Percentiles rank a stretch among this genome's conserved stretches.
Evolutionary conservation across 208 protist genomes (phyloP).

Genomic region (Angomonas deanei): DNA sequence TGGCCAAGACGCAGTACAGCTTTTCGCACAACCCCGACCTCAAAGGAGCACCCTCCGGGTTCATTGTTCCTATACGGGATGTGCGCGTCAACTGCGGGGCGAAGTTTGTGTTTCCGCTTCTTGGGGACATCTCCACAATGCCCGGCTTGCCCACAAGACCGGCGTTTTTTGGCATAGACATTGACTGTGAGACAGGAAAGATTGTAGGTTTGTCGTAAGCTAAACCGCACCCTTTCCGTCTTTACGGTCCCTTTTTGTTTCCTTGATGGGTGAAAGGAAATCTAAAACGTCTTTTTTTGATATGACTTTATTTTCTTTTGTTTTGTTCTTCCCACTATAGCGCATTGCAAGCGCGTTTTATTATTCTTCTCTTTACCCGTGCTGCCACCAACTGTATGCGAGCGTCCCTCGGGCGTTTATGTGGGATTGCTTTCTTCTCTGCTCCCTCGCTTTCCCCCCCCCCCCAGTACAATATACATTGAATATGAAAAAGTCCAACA

Average conservation of each 20-base stretch:
- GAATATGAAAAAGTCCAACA: no score
- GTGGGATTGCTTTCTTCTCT: no score
- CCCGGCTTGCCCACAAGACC: constrained; percentile 94
- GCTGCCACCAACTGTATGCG: no score
- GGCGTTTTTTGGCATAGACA: constrained; percentile 95
- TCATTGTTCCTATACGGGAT: constrained; percentile 92
- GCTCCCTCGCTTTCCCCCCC: no score
- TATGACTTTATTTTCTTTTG: background rate
- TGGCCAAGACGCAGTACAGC: constrained; percentile 98
- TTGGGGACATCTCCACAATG: constrained; percentile 93
- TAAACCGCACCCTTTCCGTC: background rate
- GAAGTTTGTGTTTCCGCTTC: constrained; percentile 93
- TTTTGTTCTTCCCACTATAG: no score
- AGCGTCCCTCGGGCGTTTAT: no score
- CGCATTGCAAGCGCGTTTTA: no score
- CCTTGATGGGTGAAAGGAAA: background rate
- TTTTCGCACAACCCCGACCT: constrained; percentile 90
- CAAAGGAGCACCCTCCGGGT: constrained; percentile 87
- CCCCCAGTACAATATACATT: no score
- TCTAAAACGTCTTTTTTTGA: background rate
- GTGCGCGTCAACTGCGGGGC: constrained; percentile 92
- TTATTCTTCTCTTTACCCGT: no score
- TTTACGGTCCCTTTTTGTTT: background rate
- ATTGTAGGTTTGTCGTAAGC: constrained; percentile 93
- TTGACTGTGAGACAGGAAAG: constrained; percentile 89